Base-by-base conservation (phyloP, 805 yeast genomes). In the Blastobotrys robertii region DNA sequence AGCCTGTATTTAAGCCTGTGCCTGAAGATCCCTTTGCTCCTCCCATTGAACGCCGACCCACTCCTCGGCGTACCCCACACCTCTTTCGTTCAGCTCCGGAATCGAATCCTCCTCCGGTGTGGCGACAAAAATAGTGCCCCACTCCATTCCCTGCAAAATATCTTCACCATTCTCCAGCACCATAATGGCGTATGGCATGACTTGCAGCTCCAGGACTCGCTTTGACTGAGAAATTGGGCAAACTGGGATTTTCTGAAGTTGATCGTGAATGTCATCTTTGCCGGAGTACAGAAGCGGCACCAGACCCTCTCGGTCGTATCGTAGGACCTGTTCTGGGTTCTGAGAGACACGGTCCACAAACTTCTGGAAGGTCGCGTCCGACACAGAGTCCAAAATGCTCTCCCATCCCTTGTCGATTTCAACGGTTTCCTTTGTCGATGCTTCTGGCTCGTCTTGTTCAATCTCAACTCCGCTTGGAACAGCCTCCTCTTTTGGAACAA, bases 91-190 rank as follows among this genome's bases (percentile, higher is more conserved):
- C 37, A 77, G 62, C 19, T 59, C 48, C 5, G 38, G n/a, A 2
- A 64, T 59, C 4, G 86, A 80, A 11, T 68, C 62, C 47, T 66
- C 76, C 56, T 84, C 94, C 6, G 64, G 62, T 51, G 84, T 87
- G 0, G 96, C 84, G 1, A 90, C 83, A 19, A 85, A 65, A 28
- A 92, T 83, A 0, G 97, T 84, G 1, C 97, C 97, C 98, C 98
- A 92, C 49, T 90, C 94, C 94, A 90, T 90, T 9, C 97, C 97
- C 30, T 76, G 76, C 35, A 72, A 53, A 2, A 83, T 65, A 53
- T 59, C 65, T 11, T 60, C 55, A 25, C 65, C 62, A 35, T 68
- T 69, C 57, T 90, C 97, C 37, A 92, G 68, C 54, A 85, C 90
- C 40, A 84, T 68, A 42, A 92, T 90, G 42, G 87, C 76, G 58